Evolutionary conservation across 2,329 filamentous ascomycete species (phyloP).

Genomic region (Drechslerella dactyloides): DNA sequence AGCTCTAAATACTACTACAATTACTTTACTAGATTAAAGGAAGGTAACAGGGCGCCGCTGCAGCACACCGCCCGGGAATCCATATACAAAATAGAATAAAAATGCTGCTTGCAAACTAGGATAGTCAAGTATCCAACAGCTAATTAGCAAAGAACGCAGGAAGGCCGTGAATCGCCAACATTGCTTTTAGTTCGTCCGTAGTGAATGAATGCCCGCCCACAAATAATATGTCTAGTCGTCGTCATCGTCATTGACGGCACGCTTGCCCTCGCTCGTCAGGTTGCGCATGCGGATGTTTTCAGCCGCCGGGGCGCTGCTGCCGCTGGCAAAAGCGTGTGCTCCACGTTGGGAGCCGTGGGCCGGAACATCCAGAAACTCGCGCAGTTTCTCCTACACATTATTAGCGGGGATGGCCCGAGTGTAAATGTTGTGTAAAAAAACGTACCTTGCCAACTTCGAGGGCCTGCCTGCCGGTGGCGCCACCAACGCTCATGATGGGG

Average conservation of each 20-base stretch:
- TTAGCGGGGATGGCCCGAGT: conserved; percentile 50
- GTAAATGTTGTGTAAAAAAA: too few relatives aligned
- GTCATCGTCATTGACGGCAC: conserved; percentile 18
- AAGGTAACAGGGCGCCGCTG: too few relatives aligned
- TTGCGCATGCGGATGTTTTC: conserved; percentile 51
- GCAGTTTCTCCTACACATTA: conserved; percentile 51
- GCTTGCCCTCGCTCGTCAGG: conserved; percentile 51
- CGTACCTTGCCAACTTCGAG: conserved; percentile 79
- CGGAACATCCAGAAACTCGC: conserved; percentile 52
- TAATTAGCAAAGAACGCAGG: too few relatives aligned
- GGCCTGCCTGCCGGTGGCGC: conserved; percentile 84
- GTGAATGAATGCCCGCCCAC: too few relatives aligned
- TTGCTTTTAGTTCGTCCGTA: too few relatives aligned
- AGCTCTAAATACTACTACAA: too few relatives aligned
- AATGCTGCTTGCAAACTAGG: neutral
- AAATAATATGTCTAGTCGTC: conserved; percentile 19
- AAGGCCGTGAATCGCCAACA: too few relatives aligned
- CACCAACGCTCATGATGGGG: conserved; percentile 92
- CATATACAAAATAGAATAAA: too few relatives aligned
- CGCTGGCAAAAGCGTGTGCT: conserved; percentile 40
- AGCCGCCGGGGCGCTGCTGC: conserved; percentile 33
- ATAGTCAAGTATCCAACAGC: too few relatives aligned
- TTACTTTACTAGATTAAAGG: too few relatives aligned
- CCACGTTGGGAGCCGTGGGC: conserved; percentile 13
- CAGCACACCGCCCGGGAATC: too few relatives aligned